Conservation (phyloP, 306 rosid species). For the Astragalus membranaceus region DNA sequence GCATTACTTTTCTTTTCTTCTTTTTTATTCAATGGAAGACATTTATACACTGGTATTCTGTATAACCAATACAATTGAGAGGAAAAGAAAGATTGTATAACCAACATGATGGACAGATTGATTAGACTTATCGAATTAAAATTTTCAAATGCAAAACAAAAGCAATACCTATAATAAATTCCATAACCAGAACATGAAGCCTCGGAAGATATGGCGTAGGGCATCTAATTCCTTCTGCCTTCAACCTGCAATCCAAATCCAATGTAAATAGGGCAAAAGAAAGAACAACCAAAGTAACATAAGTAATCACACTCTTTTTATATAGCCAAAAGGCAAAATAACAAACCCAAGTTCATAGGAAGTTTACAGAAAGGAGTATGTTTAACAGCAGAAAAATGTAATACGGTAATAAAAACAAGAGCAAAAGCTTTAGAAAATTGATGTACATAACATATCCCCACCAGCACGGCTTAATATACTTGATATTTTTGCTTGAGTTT, state of each 20-base stretch:
- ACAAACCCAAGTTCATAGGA: not conserved
- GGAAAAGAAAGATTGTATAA: not conserved
- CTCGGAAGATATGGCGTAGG: constrained; percentile 57
- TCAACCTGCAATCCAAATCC: constrained; percentile 54
- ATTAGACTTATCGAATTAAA: not conserved
- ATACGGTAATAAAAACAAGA: not conserved
- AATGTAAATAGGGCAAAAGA: not conserved
- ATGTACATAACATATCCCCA: not conserved
- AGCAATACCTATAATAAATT: constrained; percentile 72
- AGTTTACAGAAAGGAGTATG: not conserved
- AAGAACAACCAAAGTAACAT: not conserved
- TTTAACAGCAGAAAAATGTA: not conserved
- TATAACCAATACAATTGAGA: not conserved
- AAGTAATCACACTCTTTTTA: not conserved
- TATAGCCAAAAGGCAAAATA: not conserved
- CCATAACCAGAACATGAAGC: constrained; percentile 83
- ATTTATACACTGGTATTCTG: not conserved
- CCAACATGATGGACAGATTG: not conserved
- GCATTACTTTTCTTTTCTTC: not conserved
- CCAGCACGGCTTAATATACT: not conserved
- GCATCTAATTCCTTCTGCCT: constrained; percentile 80
- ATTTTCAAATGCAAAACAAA: not conserved
- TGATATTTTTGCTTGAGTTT: not conserved
- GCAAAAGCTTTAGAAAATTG: not conserved
- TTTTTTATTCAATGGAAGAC: not conserved